phyloP scores from a whole-genome alignment of 2,329 filamentous ascomycete species.

The Fusarium sp. region DNA sequence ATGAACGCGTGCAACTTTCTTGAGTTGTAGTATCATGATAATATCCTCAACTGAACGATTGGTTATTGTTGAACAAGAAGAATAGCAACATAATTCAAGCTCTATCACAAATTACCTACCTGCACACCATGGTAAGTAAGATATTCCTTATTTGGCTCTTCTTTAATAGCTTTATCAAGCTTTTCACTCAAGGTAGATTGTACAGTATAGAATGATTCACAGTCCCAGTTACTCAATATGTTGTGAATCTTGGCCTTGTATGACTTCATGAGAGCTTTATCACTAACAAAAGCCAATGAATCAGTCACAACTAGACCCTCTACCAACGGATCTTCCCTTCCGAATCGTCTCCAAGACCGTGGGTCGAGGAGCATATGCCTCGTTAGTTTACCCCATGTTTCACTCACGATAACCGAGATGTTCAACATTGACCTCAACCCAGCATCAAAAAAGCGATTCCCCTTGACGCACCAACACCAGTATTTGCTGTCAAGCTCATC shows the following conservation, averaged over 20 bases:
- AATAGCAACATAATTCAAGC: conserved; percentile 22
- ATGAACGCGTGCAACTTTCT: conserved; percentile 32
- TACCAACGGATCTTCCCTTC: conserved; percentile 89
- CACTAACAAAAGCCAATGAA: conserved; percentile 56
- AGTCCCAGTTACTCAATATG: neutral
- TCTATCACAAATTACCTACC: neutral
- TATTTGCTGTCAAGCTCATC: conserved; percentile 99
- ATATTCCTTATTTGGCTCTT: conserved; percentile 1
- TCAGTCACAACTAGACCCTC: conserved; percentile 88
- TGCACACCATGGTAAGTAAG: conserved; percentile 37
- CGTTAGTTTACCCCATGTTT: conserved; percentile 66
- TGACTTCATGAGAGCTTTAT: neutral
- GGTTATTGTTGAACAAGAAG: conserved; percentile 13
- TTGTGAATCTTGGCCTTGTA: neutral
- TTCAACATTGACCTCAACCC: conserved; percentile 29
- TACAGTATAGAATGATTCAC: conserved; percentile 12
- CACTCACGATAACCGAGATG: conserved; percentile 4
- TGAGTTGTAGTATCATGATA: conserved; percentile 10
- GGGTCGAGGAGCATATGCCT: conserved; percentile 96
- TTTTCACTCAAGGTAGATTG: conserved; percentile 7
- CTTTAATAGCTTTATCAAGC: neutral
- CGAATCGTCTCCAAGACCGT: conserved; percentile 96
- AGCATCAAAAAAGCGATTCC: conserved; percentile 96
- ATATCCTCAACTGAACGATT: conserved; percentile 35
- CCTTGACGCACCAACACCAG: conserved; percentile 72